phyloP scores from a whole-genome alignment of 169 alveolate species.

The Eimeria necatrix region DNA sequence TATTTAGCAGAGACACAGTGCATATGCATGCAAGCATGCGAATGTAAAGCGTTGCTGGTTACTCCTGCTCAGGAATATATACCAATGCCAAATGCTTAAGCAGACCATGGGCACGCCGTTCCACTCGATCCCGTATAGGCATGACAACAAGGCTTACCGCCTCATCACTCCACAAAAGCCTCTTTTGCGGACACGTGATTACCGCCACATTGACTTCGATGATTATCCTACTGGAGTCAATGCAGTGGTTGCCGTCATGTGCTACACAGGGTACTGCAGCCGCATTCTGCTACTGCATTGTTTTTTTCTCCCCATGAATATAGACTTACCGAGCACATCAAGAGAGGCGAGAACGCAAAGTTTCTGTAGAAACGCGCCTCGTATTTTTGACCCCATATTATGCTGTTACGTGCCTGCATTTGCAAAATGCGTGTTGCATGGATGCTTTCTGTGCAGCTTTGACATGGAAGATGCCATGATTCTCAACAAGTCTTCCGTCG shows the following conservation, averaged over 20 bases:
- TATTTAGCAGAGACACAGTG: no score
- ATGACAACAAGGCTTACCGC: slow-evolving; percentile 95
- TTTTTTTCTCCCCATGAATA: neutral
- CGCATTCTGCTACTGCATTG: neutral
- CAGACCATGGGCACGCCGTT: slow-evolving; percentile 99
- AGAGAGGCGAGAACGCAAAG: no score
- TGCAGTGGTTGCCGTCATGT: slow-evolving; percentile 99
- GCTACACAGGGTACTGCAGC: slow-evolving; percentile 93
- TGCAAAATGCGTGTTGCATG: neutral
- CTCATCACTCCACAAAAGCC: slow-evolving; percentile 98
- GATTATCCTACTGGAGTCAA: slow-evolving; percentile 99
- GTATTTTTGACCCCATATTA: neutral
- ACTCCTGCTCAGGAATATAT: slow-evolving; percentile 91
- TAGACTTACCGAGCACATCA: no score
- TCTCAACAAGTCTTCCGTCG: slow-evolving; percentile 98
- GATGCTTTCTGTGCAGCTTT: slow-evolving; percentile 89
- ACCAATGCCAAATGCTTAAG: slow-evolving; percentile 99
- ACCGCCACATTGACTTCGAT: slow-evolving; percentile 95
- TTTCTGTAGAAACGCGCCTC: no score
- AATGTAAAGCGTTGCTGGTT: neutral
- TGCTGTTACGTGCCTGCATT: neutral
- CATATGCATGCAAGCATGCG: no score
- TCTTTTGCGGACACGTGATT: slow-evolving; percentile 96
- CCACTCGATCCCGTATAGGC: slow-evolving; percentile 96
- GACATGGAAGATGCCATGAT: slow-evolving; percentile 99